These are phyloP conservation scores for Coffea eugenioides DNA, from an alignment of 257 asterid species.

Conservation along the genomic window DNA sequence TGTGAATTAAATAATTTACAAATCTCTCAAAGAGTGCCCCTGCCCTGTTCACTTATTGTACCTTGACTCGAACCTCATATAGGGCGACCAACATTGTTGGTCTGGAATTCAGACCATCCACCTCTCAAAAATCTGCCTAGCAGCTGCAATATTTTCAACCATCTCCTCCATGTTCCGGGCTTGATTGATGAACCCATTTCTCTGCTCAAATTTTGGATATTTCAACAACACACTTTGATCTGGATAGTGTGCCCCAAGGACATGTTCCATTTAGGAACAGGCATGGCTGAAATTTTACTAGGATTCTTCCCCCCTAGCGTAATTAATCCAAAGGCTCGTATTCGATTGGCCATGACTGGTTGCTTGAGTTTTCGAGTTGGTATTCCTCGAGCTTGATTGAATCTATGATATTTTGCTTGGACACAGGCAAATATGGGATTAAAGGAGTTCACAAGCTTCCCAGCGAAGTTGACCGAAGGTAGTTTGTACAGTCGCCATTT, in stretches of 20 bases:
- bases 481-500: no score
- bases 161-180: slow-evolving; percentile 94
- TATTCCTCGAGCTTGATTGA: slow-evolving; percentile 68
- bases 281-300: slow-evolving; percentile 78
- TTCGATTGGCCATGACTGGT: slow-evolving; percentile 86
- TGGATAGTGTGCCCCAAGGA: slow-evolving; percentile 72
- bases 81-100: slow-evolving; percentile 83
- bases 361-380: slow-evolving; percentile 78
- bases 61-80: slow-evolving; percentile 71
- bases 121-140: slow-evolving; percentile 75
- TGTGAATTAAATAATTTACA: no score
- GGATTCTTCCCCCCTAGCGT: slow-evolving; percentile 91
- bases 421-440: slow-evolving; percentile 9
- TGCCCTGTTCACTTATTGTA: slow-evolving; percentile 74
- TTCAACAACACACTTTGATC: slow-evolving; percentile 87
- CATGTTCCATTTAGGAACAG: slow-evolving; percentile 92
- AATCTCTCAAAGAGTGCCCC: slow-evolving; percentile 22
- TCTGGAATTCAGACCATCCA: slow-evolving; percentile 62
- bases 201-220: slow-evolving; percentile 88
- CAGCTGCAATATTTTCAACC: slow-evolving; percentile 75
- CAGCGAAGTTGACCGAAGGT: no score
- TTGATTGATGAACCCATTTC: slow-evolving; percentile 69
- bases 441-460: no score
- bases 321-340: slow-evolving; percentile 19
- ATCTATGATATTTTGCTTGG: slow-evolving; percentile 85